These are phyloP conservation scores for Ophiognomonia clavigignenti-juglandacearum DNA, from an alignment of 2,329 filamentous ascomycete genomes.

Conservation along the genomic window DNA sequence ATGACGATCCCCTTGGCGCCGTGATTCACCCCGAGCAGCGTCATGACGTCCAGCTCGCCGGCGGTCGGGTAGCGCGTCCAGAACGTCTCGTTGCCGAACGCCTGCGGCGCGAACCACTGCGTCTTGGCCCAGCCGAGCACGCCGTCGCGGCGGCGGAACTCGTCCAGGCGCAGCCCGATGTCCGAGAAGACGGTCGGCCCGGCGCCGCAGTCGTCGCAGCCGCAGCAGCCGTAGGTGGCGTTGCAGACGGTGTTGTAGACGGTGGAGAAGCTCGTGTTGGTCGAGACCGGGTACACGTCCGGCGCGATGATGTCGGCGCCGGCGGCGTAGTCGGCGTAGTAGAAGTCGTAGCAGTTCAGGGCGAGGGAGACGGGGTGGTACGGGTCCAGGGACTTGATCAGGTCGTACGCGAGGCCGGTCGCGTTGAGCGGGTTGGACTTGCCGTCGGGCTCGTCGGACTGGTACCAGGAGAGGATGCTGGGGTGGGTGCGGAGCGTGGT, in stretches of 20 bases:
- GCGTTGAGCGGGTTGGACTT: conserved; percentile 39
- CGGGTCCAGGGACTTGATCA: conserved; percentile 40
- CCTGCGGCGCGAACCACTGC: conserved; percentile 45
- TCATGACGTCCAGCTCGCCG: conserved; percentile 42
- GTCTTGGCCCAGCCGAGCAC: conserved; percentile 36
- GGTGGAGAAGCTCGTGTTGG: conserved; percentile 38
- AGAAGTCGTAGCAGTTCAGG: conserved; percentile 48
- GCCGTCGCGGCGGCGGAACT: conserved; percentile 32
- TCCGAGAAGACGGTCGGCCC: conserved; percentile 34
- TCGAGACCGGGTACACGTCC: conserved; percentile 43
- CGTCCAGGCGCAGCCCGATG: conserved; percentile 37
- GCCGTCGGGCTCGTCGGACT: conserved; percentile 47
- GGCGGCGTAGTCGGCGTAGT: conserved; percentile 42
- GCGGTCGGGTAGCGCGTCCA: conserved; percentile 41
- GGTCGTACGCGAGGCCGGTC: conserved; percentile 35
- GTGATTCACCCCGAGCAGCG: conserved; percentile 41
- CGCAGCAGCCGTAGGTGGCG: conserved; percentile 46
- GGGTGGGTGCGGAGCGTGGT: conserved; percentile 27
- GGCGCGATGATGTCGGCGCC: conserved; percentile 43
- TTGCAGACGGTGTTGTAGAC: conserved; percentile 44
- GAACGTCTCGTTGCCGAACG: conserved; percentile 41
- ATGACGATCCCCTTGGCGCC: conserved; percentile 43
- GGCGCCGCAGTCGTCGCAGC: conserved; percentile 42
- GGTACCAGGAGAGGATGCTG: conserved; percentile 41
- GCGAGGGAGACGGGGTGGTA: conserved; percentile 48